Percentiles rank a stretch among this genome's conserved stretches.
Evolutionary conservation across 2,329 filamentous ascomycete genomes (phyloP).

Genomic region (Cercospora citrullina): DNA sequence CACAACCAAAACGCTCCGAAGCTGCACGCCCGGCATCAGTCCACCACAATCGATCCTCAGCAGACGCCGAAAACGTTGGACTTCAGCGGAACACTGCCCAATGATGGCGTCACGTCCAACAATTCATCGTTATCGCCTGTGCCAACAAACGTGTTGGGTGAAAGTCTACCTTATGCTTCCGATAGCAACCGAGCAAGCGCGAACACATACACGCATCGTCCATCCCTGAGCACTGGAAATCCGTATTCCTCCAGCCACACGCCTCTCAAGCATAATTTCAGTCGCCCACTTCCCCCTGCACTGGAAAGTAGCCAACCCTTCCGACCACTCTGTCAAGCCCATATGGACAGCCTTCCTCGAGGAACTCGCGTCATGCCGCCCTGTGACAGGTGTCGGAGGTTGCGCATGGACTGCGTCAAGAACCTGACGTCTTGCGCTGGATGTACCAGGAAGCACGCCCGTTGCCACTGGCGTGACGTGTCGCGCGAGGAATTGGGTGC

Average conservation of each 20-base stretch:
- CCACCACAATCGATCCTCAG: slow-evolving; percentile 13
- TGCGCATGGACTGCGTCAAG: slow-evolving; percentile 80
- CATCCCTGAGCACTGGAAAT: slow-evolving; percentile 30
- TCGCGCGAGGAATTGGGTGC: slow-evolving; percentile 63
- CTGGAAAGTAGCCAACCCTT: slow-evolving; percentile 41
- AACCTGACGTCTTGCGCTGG: slow-evolving; percentile 83
- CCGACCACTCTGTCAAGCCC: slow-evolving; percentile 47
- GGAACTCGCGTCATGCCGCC: slow-evolving; percentile 77
- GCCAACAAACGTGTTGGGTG: slow-evolving; percentile 29
- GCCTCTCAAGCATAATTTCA: slow-evolving; percentile 42
- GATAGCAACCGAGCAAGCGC: slow-evolving; percentile 18
- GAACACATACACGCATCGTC: slow-evolving; percentile 26
- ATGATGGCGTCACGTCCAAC: slow-evolving; percentile 27
- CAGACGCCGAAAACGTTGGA: slow-evolving; percentile 10
- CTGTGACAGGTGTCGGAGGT: slow-evolving; percentile 77
- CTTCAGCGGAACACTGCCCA: slow-evolving; percentile 7
- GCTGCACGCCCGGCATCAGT: slow-evolving; percentile 31
- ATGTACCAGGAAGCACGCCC: slow-evolving; percentile 87
- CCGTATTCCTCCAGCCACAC: slow-evolving; percentile 20
- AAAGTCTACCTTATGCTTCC: slow-evolving; percentile 28
- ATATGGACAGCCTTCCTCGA: slow-evolving; percentile 72
- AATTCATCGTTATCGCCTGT: slow-evolving; percentile 37
- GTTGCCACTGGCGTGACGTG: slow-evolving; percentile 83
- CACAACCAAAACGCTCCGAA: slow-evolving; percentile 47
- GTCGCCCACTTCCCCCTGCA: slow-evolving; percentile 39